Evolutionary conservation across 768 basidiomycete genomes (phyloP), one percentile per base, ranked within the genome.

Genomic region (Termitomyces sp.): DNA sequence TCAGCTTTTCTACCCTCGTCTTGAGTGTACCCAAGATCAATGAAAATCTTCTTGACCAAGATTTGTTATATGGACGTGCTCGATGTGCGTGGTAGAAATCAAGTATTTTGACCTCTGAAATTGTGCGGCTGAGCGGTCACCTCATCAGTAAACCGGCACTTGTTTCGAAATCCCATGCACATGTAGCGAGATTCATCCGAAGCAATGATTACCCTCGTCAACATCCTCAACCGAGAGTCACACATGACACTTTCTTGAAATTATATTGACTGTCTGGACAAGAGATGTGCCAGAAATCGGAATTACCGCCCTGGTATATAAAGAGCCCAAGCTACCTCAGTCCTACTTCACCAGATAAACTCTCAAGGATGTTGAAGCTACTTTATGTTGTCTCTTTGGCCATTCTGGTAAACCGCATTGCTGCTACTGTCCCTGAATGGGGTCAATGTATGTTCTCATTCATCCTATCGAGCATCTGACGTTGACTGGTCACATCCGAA

Each of bases 361-460:
- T 41, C 13, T 52, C 1, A 4, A 52, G 0, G 36, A 69, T 71
- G 68, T 60, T 46, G 47, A 68, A 70, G 51, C 62, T 67, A 34
- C 52, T 66, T 31, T 60, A 66, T 33, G 24, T 63, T 55, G 60
- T 71, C 37, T 61, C 64, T 54, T 60, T 69, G 42, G 68, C 66
- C 44, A 46, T 71, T 53, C 34, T 67, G 22, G 60, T 62, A 12
- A 49, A 53, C 13, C 65, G 58, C 16, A 59, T 36, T 42, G 33
- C 59, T 28, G 70, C 69, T 15, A 67, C 69, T 15, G 68, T 69
- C n/a, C 66, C 67, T 20, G 70, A 72, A 24, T 76, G 69, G 67
- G 72, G 72, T 36, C 73, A 74, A 66, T 77, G 74, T 73, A 33
- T 46, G 69, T 64, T 9, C 16, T 46, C 39, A 15, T 20, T 41